Evolutionary conservation across 129 eudicot species (phyloP).

Genomic region (Smallanthus sonchifolius): DNA sequence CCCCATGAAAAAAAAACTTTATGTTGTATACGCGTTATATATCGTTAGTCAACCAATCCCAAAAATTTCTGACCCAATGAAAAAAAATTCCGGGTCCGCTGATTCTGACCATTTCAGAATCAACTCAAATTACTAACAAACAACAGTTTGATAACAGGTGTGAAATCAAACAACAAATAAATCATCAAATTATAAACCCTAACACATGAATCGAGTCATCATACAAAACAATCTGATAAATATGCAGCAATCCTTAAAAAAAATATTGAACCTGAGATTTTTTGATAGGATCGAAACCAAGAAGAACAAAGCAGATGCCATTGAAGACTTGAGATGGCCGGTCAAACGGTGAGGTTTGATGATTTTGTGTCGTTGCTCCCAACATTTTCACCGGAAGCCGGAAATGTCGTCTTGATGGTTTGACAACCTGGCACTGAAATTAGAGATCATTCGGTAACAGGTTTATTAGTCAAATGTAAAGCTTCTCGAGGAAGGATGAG

Average conservation of each 20-base stretch:
- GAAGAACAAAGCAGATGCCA: constrained; percentile 59
- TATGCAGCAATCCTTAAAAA: background rate
- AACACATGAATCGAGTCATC: background rate
- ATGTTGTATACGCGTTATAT: too few relatives aligned
- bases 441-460: background rate
- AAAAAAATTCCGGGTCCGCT: too few relatives aligned
- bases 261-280: constrained; percentile 36
- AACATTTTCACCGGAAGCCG: constrained; percentile 10
- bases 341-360: too few relatives aligned
- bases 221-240: background rate
- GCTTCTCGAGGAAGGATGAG: constrained; percentile 17
- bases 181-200: background rate
- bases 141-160: background rate
- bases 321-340: constrained; percentile 39
- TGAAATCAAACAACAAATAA: background rate
- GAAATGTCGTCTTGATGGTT: background rate
- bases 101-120: background rate
- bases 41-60: too few relatives aligned
- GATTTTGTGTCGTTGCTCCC: background rate
- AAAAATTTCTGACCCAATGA: too few relatives aligned
- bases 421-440: too few relatives aligned
- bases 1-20: too few relatives aligned
- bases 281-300: constrained; percentile 49
- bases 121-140: background rate
- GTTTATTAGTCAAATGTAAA: background rate